These are phyloP conservation scores for Lasiodiplodia sp. DNA, from an alignment of 2,329 filamentous ascomycete species.

Conservation along the genomic window DNA sequence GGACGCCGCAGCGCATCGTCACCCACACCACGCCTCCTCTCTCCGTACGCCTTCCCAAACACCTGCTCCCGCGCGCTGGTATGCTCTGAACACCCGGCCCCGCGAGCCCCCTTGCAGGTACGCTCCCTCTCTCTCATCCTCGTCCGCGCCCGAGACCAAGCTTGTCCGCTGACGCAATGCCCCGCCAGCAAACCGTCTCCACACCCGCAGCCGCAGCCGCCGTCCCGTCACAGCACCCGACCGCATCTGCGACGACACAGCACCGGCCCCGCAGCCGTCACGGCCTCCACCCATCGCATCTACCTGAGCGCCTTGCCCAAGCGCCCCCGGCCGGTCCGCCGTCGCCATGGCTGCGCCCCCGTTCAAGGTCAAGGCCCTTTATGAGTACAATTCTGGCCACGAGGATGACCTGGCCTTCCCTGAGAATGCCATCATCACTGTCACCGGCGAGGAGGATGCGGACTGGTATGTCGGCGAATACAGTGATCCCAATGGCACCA, in stretches of 20 bases:
- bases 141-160: slow-evolving; percentile 4
- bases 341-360: slow-evolving; percentile 28
- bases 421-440: slow-evolving; percentile 87
- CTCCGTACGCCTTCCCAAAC: background rate
- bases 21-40: slow-evolving; percentile 23
- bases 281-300: background rate
- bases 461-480: slow-evolving; percentile 97
- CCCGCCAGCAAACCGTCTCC: slow-evolving; percentile 29
- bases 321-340: slow-evolving; percentile 24
- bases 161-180: slow-evolving; percentile 31
- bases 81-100: slow-evolving; percentile 3
- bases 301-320: background rate
- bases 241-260: background rate
- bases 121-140: background rate
- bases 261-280: background rate
- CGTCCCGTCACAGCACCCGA: slow-evolving; percentile 10
- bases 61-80: background rate
- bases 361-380: slow-evolving; percentile 96
- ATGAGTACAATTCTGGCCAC: slow-evolving; percentile 90
- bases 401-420: slow-evolving; percentile 93
- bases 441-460: slow-evolving; percentile 88
- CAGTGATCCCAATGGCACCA: slow-evolving; percentile 74
- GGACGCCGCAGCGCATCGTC: slow-evolving; percentile 16
- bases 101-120: slow-evolving; percentile 1
- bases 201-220: slow-evolving; percentile 10